Conservation (phyloP, 2,329 filamentous ascomycete species). For the Colletotrichum sansevieriae region DNA sequence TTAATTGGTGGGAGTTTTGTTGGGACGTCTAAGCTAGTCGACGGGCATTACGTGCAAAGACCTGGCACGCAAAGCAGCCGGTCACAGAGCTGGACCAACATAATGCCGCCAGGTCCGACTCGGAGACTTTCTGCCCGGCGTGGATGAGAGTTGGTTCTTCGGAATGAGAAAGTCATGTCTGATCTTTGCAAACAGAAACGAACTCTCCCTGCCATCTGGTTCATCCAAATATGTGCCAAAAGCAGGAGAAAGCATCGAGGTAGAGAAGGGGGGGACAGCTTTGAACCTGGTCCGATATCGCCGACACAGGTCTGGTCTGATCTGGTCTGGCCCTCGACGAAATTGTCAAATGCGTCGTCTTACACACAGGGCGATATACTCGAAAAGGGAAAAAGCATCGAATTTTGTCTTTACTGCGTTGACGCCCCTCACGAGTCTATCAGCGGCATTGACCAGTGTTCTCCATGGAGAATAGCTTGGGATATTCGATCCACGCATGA, state of each 20-base stretch:
- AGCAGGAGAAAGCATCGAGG: constrained; percentile 39
- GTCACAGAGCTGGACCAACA: constrained; percentile 20
- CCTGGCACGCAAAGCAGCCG: constrained; percentile 28
- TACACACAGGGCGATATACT: constrained; percentile 31
- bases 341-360: constrained; percentile 14
- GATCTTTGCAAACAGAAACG: constrained; percentile 14
- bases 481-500: constrained; percentile 9
- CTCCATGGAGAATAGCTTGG: constrained; percentile 16
- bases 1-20: constrained; percentile 16
- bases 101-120: constrained; percentile 30
- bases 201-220: constrained; percentile 8
- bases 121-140: constrained; percentile 10
- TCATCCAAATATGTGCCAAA: constrained; percentile 35
- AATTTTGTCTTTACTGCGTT: constrained; percentile 34
- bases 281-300: constrained; percentile 36
- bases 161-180: background rate
- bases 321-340: constrained; percentile 26
- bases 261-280: constrained; percentile 1
- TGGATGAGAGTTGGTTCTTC: background rate
- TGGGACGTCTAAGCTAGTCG: constrained; percentile 14
- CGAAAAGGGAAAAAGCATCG: constrained; percentile 37
- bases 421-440: constrained; percentile 21
- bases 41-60: constrained; percentile 29
- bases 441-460: background rate
- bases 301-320: too few species aligned